These are phyloP conservation scores for Nemania abortiva DNA, from an alignment of 2,329 filamentous ascomycete genomes.

Conservation along the genomic window DNA sequence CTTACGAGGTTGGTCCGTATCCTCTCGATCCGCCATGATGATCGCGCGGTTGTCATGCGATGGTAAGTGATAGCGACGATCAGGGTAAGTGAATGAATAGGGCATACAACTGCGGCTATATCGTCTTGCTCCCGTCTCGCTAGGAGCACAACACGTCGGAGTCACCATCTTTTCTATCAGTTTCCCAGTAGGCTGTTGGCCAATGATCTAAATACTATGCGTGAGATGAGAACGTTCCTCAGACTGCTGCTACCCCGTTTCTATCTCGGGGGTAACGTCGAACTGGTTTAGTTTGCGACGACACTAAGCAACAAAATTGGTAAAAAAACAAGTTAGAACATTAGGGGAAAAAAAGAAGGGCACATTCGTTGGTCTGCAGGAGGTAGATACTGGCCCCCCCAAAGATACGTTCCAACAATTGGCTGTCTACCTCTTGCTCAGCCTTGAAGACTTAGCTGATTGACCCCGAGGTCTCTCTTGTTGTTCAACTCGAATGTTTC, in stretches of 20 bases:
- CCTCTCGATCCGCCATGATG: slow-evolving; percentile 58
- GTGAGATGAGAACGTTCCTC: slow-evolving; percentile 38
- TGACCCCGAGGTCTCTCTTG: slow-evolving; percentile 46
- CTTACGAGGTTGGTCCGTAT: slow-evolving; percentile 65
- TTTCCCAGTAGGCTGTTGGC: slow-evolving; percentile 32
- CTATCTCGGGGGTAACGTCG: slow-evolving; percentile 40
- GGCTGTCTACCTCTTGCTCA: slow-evolving; percentile 39
- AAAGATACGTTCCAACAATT: slow-evolving; percentile 40
- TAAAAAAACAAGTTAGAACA: slow-evolving; percentile 39
- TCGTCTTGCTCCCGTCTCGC: slow-evolving; percentile 53
- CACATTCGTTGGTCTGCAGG: slow-evolving; percentile 28
- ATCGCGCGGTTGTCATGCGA: slow-evolving; percentile 54
- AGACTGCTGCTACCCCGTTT: slow-evolving; percentile 42
- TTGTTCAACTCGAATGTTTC: slow-evolving; percentile 54
- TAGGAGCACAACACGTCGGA: slow-evolving; percentile 55
- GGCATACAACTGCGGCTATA: slow-evolving; percentile 57
- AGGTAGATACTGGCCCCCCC: slow-evolving; percentile 30
- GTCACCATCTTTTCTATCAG: slow-evolving; percentile 56
- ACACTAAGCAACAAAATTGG: slow-evolving; percentile 43
- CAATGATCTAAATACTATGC: slow-evolving; percentile 39
- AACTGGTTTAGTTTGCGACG: slow-evolving; percentile 45
- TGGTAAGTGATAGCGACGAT: slow-evolving; percentile 55
- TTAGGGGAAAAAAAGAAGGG: slow-evolving; percentile 15
- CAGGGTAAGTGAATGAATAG: slow-evolving; percentile 53
- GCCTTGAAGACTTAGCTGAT: slow-evolving; percentile 46